Base-by-base conservation (phyloP, 148 eudicot genomes). In the Rhododendron ferrugineum region DNA sequence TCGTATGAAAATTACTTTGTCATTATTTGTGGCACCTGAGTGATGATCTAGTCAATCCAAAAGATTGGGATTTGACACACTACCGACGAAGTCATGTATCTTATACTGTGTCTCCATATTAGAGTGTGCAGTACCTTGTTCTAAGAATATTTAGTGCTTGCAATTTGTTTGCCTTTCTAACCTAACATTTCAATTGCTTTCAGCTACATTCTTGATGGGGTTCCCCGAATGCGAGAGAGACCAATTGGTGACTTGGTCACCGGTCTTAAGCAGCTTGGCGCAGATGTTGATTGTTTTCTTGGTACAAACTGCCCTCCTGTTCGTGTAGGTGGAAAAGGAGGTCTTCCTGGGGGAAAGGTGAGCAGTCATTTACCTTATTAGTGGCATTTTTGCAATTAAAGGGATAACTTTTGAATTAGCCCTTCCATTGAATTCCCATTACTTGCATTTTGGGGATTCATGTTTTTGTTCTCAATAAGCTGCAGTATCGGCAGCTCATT, bases 221-320 rank as follows among this genome's bases (percentile, higher is more conserved):
- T 97, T 79, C 99, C 99, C 34, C 91, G 98, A 85, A 97, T 97
- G 98, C 93, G 99, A 84, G 99, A 97, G 94, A 93, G 99, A 90
- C 99, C 99, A 18, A 97, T 97, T 81, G 98, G 94, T 80, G 98
- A 95, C 91, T 90, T 97, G 86, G 98, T 97, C 81, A 89, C 89
- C 14, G 98, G 98, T 87, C 96, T 97, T 81, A 94, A 97, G 90
- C 99, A 97, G 90, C 94, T 97, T 82, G 99, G 98, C 62, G 95
- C 98, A 68, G 98, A 97, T 83, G 98, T 93, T 85, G 99, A 97
- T 85, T 97, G 99, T 87, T 92, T 84, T 80, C 92, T 94, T 80
- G 99, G 99, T 87, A 95, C 99, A 78, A 88, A 94, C 80, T 97
- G 99, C 83, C 98, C 99, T 82, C 99, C 99, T 82, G 98, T 97